Conservation (phyloP, 2,329 filamentous ascomycete species). For the Aureobasidium sp. region DNA sequence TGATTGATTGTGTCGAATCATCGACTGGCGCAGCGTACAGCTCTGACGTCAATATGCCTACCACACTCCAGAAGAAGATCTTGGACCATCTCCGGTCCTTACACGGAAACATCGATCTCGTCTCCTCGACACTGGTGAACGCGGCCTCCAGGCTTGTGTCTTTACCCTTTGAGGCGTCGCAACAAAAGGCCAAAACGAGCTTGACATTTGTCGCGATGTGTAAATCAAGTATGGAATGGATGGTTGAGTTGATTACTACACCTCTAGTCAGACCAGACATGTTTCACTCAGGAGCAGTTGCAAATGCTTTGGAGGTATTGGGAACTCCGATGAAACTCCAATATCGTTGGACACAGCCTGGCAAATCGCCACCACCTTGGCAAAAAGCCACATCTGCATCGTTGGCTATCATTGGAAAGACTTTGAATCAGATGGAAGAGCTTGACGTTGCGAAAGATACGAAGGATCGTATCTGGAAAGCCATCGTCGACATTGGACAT, state of each 20-base stretch:
- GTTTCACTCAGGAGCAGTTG: conserved; percentile 61
- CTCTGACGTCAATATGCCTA: conserved; percentile 65
- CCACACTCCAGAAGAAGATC: conserved; percentile 63
- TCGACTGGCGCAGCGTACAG: conserved; percentile 63
- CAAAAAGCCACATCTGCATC: conserved; percentile 66
- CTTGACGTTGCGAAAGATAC: conserved; percentile 22
- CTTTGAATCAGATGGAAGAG: background rate
- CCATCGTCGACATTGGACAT: conserved; percentile 57
- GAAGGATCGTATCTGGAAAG: conserved; percentile 16
- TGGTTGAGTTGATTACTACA: conserved; percentile 54
- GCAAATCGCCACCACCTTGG: conserved; percentile 70
- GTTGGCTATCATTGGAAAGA: conserved; percentile 50
- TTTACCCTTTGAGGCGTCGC: conserved; percentile 53
- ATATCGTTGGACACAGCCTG: conserved; percentile 67
- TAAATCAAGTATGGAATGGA: conserved; percentile 67
- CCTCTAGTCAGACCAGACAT: conserved; percentile 60
- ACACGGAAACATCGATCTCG: conserved; percentile 56
- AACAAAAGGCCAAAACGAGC: conserved; percentile 33
- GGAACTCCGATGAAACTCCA: conserved; percentile 67
- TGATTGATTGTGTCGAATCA: conserved; percentile 63
- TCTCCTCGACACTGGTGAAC: conserved; percentile 60
- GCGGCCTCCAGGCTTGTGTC: conserved; percentile 65
- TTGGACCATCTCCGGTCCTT: conserved; percentile 62
- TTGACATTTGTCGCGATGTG: conserved; percentile 87
- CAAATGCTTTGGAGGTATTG: conserved; percentile 59